Evolutionary conservation across 1,284 basidiomycete species (phyloP).

Genomic region (Marasmius sp.): DNA sequence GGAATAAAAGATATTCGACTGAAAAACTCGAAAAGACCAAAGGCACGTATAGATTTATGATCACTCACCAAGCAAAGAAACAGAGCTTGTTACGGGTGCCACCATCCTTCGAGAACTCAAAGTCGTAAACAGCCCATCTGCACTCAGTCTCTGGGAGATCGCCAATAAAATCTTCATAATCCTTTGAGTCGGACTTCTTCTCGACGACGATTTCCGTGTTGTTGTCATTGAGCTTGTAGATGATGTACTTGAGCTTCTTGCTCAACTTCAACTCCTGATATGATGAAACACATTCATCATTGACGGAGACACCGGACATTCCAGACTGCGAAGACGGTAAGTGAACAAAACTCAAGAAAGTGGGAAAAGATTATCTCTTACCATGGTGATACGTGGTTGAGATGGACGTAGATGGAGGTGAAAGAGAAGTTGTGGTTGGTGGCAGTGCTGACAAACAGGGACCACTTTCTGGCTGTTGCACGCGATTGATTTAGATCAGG

Average conservation of each 20-base stretch:
- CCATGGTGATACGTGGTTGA: neutral
- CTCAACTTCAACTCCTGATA: slow-evolving; percentile 83
- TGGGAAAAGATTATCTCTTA: neutral
- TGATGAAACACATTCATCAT: slow-evolving; percentile 55
- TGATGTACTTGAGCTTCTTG: slow-evolving; percentile 87
- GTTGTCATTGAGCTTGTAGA: slow-evolving; percentile 71
- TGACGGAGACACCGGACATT: slow-evolving; percentile 70
- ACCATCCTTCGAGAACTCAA: slow-evolving; percentile 80
- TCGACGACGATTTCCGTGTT: slow-evolving; percentile 78
- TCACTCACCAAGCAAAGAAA: slow-evolving; percentile 80
- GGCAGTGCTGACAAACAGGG: neutral
- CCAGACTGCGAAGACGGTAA: neutral
- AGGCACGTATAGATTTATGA: neutral
- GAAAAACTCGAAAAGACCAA: neutral
- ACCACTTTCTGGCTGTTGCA: neutral
- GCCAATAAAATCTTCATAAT: slow-evolving; percentile 79
- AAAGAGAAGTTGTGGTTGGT: neutral
- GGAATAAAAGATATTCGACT: neutral
- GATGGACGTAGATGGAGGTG: neutral
- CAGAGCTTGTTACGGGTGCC: slow-evolving; percentile 90
- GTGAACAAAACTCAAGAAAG: neutral
- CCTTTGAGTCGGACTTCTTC: slow-evolving; percentile 45
- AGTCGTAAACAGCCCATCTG: slow-evolving; percentile 93
- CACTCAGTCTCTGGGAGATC: slow-evolving; percentile 80
- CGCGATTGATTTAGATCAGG: neutral